phyloP scores from a whole-genome alignment of 257 asterid species.

The Gentiana straminea region DNA sequence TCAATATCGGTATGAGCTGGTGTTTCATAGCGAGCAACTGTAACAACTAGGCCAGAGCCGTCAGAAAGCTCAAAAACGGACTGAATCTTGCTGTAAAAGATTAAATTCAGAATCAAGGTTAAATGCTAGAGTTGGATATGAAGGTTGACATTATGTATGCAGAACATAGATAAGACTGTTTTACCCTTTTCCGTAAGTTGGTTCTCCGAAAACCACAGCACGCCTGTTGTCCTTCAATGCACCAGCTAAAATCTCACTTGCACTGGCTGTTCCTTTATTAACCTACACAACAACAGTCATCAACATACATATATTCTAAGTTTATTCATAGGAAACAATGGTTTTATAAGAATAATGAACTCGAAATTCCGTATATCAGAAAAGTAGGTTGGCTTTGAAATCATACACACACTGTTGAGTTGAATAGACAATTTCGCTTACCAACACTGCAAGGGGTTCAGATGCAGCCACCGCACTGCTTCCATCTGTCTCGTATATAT shows the following conservation, averaged over 20 bases:
- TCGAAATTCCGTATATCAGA: too few species aligned
- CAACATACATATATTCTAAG: background rate
- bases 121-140: background rate
- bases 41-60: constrained; percentile 94
- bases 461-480: constrained; percentile 70
- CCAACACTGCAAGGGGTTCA: constrained; percentile 90
- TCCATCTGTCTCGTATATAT: constrained; percentile 93
- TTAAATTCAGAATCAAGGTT: constrained; percentile 2
- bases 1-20: constrained; percentile 89
- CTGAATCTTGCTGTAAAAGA: constrained; percentile 68
- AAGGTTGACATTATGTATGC: background rate
- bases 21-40: constrained; percentile 95
- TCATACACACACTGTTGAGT: background rate
- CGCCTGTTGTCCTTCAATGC: constrained; percentile 96
- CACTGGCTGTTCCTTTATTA: constrained; percentile 98
- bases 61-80: constrained; percentile 93
- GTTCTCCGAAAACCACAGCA: constrained; percentile 76
- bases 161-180: constrained; percentile 1
- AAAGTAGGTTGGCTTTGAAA: background rate
- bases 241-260: constrained; percentile 94
- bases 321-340: background rate
- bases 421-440: constrained; percentile 10
- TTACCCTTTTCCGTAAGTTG: constrained; percentile 96
- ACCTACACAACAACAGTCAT: constrained; percentile 34
- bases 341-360: background rate